Base-by-base conservation (phyloP, 306 rosid genomes). In the Sindora glabra region DNA sequence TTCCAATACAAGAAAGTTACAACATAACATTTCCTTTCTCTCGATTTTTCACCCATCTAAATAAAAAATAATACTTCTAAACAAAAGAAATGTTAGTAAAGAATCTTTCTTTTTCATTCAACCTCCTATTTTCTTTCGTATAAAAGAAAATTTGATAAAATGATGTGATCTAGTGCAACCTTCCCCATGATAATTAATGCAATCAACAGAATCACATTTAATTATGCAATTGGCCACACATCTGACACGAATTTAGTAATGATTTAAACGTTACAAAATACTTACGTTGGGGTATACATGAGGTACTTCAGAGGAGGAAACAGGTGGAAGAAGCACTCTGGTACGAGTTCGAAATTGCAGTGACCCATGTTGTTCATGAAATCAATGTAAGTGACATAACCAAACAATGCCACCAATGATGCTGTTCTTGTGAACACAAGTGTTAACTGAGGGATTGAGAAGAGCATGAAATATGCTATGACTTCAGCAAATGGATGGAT, bases 351-450 rank as follows among this genome's bases (percentile, higher is more conserved):
- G 26, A 79, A 67, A 56, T 79, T 79, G 68, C 85, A 79, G 49
- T 79, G 85, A 18, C 85, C 85, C 70, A 79, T 15, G 32, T 79
- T 71, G 76, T 79, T 79, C 85, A 79, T 79, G 23, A 72, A 64
- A 56, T 79, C 85, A 16, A 79, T 64, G 48, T 33, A 79, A 1
- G 25, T 2, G 2, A 75, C 1, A 29, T 79, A 75, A 22, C 53
- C 60, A 8, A 40, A 10, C 29, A 54, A 6, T 1, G 74, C 42
- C 0, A 19, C 59, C 1, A 75, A 15, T 0, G 85, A 79, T 3
- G 61, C 77, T 12, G 50, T 71, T 58, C 42, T 5, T 0, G 70
- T 45, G 38, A 33, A 1, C 16, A 39, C 6, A 10, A 70, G 59
- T 10, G 72, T 58, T 22, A 71, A 8, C 16, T 55, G 0, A 6